A percentile compares a stretch with the other conserved stretches of the same genome.
Evolutionary conservation across 768 basidiomycete genomes (phyloP).

Genomic region (Grammothele lineata): DNA sequence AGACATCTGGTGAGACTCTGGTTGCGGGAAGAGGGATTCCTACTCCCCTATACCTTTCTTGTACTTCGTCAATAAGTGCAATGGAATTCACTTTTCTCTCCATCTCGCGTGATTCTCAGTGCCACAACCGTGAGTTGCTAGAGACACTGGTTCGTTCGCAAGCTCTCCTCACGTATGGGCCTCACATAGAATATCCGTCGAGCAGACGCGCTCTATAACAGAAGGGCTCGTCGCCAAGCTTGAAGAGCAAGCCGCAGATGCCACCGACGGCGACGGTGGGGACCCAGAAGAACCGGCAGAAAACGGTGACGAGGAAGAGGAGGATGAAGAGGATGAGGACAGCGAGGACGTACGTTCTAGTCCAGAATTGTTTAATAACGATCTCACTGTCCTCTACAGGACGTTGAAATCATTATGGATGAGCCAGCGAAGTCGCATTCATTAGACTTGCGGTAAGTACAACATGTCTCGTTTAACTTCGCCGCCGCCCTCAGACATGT

Average conservation of each 20-base stretch:
- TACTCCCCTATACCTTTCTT: conserved; percentile 28
- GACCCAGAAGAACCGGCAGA: conserved; percentile 30
- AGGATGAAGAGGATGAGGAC: conserved; percentile 35
- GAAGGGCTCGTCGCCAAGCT: conserved; percentile 47
- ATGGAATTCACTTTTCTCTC: conserved; percentile 30
- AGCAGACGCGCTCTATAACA: conserved; percentile 34
- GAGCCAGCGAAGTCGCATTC: conserved; percentile 51
- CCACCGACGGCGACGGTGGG: conserved; percentile 22
- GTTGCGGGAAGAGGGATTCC: conserved; percentile 21
- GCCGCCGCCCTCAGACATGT: too few relatives aligned
- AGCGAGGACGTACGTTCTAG: conserved; percentile 38
- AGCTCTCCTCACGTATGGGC: conserved; percentile 24
- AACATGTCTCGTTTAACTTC: background rate
- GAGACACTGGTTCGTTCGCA: conserved; percentile 25
- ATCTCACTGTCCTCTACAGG: conserved; percentile 34
- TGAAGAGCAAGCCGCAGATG: conserved; percentile 40
- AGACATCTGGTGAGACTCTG: conserved; percentile 44
- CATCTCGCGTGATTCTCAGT: conserved; percentile 43
- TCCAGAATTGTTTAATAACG: background rate
- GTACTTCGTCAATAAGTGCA: conserved; percentile 31
- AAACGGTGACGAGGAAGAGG: conserved; percentile 37
- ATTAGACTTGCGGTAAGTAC: conserved; percentile 65
- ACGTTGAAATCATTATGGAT: conserved; percentile 92
- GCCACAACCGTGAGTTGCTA: conserved; percentile 54
- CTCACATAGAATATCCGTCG: conserved; percentile 39